phyloP scores from a whole-genome alignment of 176 grass and related monocot species.

The Phyllostachys edulis region DNA sequence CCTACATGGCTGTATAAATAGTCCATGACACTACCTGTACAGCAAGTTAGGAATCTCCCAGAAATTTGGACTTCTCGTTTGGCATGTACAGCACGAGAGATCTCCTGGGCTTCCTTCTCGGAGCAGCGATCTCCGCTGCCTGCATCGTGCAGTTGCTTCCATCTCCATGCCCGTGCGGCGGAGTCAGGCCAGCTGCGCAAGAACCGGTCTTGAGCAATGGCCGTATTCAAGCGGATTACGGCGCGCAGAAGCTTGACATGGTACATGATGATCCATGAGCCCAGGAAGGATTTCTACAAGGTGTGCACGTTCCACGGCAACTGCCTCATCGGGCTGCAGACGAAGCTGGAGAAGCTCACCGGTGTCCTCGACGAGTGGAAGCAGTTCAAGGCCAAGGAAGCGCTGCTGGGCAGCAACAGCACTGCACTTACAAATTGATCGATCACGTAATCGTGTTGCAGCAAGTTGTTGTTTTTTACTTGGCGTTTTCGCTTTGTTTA shows the following conservation, averaged over 20 bases:
- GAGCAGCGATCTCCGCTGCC: neutral
- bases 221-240: neutral
- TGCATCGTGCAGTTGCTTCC: neutral
- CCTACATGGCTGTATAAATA: neutral
- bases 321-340: neutral
- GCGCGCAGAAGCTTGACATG: neutral
- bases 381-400: neutral
- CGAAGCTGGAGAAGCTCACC: neutral
- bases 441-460: too few species aligned
- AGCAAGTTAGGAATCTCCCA: neutral
- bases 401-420: neutral
- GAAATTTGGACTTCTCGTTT: neutral
- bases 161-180: neutral
- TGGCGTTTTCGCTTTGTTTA: too few species aligned
- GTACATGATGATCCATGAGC: neutral
- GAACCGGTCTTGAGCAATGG: neutral
- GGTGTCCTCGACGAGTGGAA: neutral
- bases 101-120: neutral
- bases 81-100: neutral
- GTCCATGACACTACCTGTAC: neutral
- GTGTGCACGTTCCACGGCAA: slow-evolving; percentile 38
- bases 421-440: too few species aligned
- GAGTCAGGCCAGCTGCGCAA: neutral
- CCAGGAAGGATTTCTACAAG: slow-evolving; percentile 41
- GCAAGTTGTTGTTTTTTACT: too few species aligned